These are phyloP conservation scores for Lepraria neglecta DNA, from an alignment of 495 filamentous ascomycete species.

Conservation along the genomic window DNA sequence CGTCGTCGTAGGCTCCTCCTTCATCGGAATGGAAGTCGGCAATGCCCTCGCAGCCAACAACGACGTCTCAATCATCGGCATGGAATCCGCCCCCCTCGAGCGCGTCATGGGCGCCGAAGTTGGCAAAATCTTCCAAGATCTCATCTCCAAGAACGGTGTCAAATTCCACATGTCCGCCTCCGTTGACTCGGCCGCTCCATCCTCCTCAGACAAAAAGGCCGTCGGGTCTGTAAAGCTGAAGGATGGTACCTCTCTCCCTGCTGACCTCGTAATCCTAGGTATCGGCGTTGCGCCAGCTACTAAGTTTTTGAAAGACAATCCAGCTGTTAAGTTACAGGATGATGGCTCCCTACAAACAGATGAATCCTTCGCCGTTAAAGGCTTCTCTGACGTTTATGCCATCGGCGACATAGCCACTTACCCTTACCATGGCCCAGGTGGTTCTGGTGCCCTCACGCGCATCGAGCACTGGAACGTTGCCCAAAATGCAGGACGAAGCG, in stretches of 20 bases:
- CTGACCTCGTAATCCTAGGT: conserved; percentile 85
- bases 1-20: conserved; percentile 82
- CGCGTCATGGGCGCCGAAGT: conserved; percentile 78
- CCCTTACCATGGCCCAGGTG: conserved; percentile 87
- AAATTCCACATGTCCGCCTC: conserved; percentile 75
- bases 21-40: conserved; percentile 95
- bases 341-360: conserved; percentile 79
- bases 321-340: conserved; percentile 57
- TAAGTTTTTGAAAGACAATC: conserved; percentile 70
- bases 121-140: conserved; percentile 68
- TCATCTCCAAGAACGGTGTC: conserved; percentile 77
- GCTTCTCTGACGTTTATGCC: conserved; percentile 76
- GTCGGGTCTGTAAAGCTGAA: conserved; percentile 82
- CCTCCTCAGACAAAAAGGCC: conserved; percentile 51
- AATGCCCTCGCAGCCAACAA: conserved; percentile 70
- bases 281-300: conserved; percentile 86
- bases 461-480: conserved; percentile 99
- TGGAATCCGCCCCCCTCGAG: conserved; percentile 81
- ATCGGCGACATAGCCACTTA: conserved; percentile 95
- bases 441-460: conserved; percentile 56
- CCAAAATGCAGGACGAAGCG: conserved; percentile 79
- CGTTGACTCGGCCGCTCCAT: conserved; percentile 75
- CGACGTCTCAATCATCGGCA: conserved; percentile 82
- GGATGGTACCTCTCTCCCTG: conserved; percentile 74
- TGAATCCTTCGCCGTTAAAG: conserved; percentile 66